phyloP scores from a whole-genome alignment of 2,329 filamentous ascomycete species.

The Beauveria pseudobassiana region DNA sequence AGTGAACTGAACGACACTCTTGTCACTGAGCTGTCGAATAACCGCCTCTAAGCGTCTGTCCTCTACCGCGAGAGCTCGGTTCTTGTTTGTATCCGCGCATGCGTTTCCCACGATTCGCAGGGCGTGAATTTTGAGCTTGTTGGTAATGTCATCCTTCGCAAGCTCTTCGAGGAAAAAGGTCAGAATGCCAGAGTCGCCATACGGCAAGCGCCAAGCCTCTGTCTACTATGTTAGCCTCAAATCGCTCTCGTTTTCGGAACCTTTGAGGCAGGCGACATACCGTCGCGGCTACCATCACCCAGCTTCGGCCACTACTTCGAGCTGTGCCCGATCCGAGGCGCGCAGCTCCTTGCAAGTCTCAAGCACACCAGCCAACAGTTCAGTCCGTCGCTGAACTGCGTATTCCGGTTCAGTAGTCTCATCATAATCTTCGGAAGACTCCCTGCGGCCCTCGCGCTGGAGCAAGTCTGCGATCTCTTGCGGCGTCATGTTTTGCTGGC shows the following conservation, averaged over 20 bases:
- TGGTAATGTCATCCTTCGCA: slow-evolving; percentile 28
- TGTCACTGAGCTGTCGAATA: slow-evolving; percentile 39
- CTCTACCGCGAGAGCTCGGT: slow-evolving; percentile 47
- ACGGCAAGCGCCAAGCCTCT: slow-evolving; percentile 49
- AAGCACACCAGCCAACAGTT: slow-evolving; percentile 31
- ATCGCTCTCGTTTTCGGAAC: background rate
- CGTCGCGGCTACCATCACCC: slow-evolving; percentile 47
- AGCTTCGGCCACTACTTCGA: slow-evolving; percentile 42
- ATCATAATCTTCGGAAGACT: slow-evolving; percentile 20
- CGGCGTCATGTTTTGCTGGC: slow-evolving; percentile 22
- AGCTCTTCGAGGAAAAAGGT: slow-evolving; percentile 47
- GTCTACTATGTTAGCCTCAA: slow-evolving; percentile 13
- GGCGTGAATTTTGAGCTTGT: slow-evolving; percentile 43
- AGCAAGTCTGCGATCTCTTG: slow-evolving; percentile 32
- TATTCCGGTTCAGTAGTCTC: slow-evolving; percentile 20
- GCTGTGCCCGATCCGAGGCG: slow-evolving; percentile 29
- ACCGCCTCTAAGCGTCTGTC: slow-evolving; percentile 40
- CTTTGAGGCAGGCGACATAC: slow-evolving; percentile 28
- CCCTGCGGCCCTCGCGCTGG: slow-evolving; percentile 23
- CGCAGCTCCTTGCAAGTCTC: slow-evolving; percentile 32
- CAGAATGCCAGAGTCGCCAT: slow-evolving; percentile 51
- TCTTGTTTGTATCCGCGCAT: slow-evolving; percentile 57
- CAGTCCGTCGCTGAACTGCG: slow-evolving; percentile 18
- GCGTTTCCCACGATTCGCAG: slow-evolving; percentile 55
- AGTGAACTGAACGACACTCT: slow-evolving; percentile 41